A percentile compares a stretch with the other conserved stretches of the same genome.
Evolutionary conservation across 257 asterid species (phyloP).

Genomic region (Fraxinus quadrangulata): DNA sequence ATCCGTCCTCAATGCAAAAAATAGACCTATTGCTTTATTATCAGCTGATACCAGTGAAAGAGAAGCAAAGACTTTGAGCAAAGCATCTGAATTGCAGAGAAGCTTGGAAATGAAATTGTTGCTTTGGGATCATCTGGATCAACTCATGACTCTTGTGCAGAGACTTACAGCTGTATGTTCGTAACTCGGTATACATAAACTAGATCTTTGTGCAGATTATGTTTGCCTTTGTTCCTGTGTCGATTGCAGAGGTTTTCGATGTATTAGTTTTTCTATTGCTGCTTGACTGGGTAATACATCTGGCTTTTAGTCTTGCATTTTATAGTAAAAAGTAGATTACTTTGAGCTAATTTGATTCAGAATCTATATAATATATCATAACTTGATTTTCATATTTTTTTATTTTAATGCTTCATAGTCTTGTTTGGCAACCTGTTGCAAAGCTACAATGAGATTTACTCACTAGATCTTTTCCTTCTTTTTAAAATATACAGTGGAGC

Average conservation of each 20-base stretch:
- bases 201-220: conserved; percentile 21
- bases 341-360: neutral
- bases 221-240: conserved; percentile 5
- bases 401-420: conserved; percentile 10
- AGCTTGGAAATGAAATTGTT: conserved; percentile 60
- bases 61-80: conserved; percentile 36
- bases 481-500: conserved; percentile 70
- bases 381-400: neutral
- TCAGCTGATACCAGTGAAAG: conserved; percentile 35
- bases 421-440: conserved; percentile 12
- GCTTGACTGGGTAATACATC: neutral
- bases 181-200: conserved; percentile 22
- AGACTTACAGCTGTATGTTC: conserved; percentile 72
- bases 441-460: conserved; percentile 12
- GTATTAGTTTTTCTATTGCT: conserved; percentile 4
- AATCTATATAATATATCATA: neutral
- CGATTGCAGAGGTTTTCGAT: neutral
- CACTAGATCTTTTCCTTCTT: neutral
- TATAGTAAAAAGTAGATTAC: neutral
- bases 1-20: conserved; percentile 35
- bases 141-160: conserved; percentile 62
- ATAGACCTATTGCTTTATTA: conserved; percentile 36
- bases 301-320: neutral
- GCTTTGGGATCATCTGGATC: conserved; percentile 74
- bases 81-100: conserved; percentile 40